Percentiles rank a stretch among this genome's conserved stretches.
Evolutionary conservation across 768 basidiomycete genomes (phyloP).

Genomic region (Rossbeevera mucosa): DNA sequence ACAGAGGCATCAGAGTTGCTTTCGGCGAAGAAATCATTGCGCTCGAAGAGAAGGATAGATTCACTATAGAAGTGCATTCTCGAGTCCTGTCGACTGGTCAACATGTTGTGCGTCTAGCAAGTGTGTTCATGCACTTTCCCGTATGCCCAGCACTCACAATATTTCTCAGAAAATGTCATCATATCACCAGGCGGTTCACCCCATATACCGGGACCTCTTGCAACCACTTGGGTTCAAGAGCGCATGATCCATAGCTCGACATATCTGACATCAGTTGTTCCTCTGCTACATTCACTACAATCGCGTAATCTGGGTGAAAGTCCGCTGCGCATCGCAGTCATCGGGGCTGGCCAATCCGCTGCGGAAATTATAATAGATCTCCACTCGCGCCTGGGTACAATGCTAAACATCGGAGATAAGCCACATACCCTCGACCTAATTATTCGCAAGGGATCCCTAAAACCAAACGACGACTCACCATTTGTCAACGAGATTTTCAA

Average conservation of each 20-base stretch:
- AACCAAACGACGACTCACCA: conserved; percentile 49
- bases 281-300: conserved; percentile 31
- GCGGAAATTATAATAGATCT: conserved; percentile 46
- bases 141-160: conserved; percentile 1
- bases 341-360: conserved; percentile 47
- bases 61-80: conserved; percentile 38
- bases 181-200: conserved; percentile 50
- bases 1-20: conserved; percentile 38
- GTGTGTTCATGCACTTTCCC: conserved; percentile 28
- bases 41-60: conserved; percentile 31
- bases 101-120: conserved; percentile 32
- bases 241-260: conserved; percentile 42
- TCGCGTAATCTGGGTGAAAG: conserved; percentile 7
- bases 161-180: conserved; percentile 39
- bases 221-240: conserved; percentile 28
- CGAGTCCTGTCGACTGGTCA: conserved; percentile 34
- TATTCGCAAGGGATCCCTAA: conserved; percentile 46
- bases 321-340: conserved; percentile 41
- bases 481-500: conserved; percentile 56
- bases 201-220: conserved; percentile 37
- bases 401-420: conserved; percentile 21
- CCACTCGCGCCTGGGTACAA: conserved; percentile 34
- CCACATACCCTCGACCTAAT: conserved; percentile 47
- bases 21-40: conserved; percentile 46
- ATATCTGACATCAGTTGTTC: conserved; percentile 37